These are phyloP conservation scores for Ceratocystiopsis minuta DNA, from an alignment of 2,329 filamentous ascomycete genomes.

Conservation along the genomic window DNA sequence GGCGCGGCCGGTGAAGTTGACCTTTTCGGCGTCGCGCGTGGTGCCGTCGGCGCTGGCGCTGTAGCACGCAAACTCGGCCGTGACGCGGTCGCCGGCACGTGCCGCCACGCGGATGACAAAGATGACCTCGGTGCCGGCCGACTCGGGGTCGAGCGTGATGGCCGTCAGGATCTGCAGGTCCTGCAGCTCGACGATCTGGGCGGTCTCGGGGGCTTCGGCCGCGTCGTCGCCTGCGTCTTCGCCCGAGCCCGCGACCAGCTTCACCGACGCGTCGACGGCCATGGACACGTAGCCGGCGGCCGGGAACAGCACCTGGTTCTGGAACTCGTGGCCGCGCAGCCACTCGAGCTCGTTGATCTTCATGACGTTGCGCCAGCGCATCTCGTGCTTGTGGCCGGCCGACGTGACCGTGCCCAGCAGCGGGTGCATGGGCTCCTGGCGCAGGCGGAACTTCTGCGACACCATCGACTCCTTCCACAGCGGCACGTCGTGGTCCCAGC, in stretches of 20 bases:
- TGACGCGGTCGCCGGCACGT: background rate
- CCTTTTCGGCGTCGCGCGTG: slow-evolving; percentile 3
- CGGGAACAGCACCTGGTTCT: slow-evolving; percentile 28
- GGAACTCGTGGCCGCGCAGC: slow-evolving; percentile 28
- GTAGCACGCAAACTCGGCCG: slow-evolving; percentile 5
- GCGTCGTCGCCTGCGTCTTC: too few relatives aligned
- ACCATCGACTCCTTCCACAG: slow-evolving; percentile 10
- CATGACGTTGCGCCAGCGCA: slow-evolving; percentile 21
- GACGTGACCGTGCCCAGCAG: slow-evolving; percentile 17
- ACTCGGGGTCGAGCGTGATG: slow-evolving; percentile 6
- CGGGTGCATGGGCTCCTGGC: slow-evolving; percentile 13
- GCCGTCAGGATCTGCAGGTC: slow-evolving; percentile 5
- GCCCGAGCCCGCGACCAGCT: slow-evolving; percentile 7
- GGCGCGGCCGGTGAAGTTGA: slow-evolving; percentile 5
- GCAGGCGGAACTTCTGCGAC: slow-evolving; percentile 16
- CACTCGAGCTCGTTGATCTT: slow-evolving; percentile 23
- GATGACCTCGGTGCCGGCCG: slow-evolving; percentile 6
- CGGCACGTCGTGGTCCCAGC: slow-evolving; percentile 9
- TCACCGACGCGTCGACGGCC: slow-evolving; percentile 16
- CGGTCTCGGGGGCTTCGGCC: background rate
- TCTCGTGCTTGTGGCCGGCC: slow-evolving; percentile 17
- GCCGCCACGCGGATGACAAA: slow-evolving; percentile 3
- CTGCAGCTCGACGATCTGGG: slow-evolving; percentile 5
- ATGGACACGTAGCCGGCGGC: slow-evolving; percentile 25
- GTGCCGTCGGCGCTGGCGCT: slow-evolving; percentile 6